phyloP scores from a whole-genome alignment of 768 basidiomycete genomes.

The Mycena pura region DNA sequence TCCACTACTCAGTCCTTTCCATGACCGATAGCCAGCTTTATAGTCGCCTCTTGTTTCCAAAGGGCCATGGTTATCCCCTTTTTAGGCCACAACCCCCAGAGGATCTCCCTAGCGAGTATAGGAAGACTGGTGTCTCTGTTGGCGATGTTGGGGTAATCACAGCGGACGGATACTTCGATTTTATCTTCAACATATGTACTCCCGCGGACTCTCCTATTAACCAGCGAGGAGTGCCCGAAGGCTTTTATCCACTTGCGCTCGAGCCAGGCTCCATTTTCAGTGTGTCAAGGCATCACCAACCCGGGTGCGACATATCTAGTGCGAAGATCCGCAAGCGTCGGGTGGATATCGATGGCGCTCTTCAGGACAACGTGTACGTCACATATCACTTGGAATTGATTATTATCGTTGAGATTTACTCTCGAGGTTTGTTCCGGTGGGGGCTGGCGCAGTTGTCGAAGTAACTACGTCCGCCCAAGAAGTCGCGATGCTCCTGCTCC shows the following conservation, averaged over 20 bases:
- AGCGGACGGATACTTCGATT: conserved; percentile 34
- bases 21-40: conserved; percentile 14
- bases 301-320: not conserved
- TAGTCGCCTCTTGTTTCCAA: conserved; percentile 27
- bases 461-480: not conserved
- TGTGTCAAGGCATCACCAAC: not conserved
- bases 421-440: not conserved
- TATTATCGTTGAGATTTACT: not conserved
- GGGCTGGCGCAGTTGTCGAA: not conserved
- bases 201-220: conserved; percentile 25
- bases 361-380: not conserved
- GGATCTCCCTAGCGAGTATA: conserved; percentile 21
- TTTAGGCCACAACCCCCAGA: conserved; percentile 35
- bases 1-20: too few relatives aligned
- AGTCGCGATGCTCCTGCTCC: not conserved
- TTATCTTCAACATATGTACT: conserved; percentile 39
- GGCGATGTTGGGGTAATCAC: conserved; percentile 42
- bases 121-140: conserved; percentile 33
- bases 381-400: not conserved
- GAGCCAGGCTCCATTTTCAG: not conserved
- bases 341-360: not conserved
- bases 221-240: conserved; percentile 20
- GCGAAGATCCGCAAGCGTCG: not conserved
- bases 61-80: conserved; percentile 36
- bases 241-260: conserved; percentile 26